A percentile compares a stretch with the other conserved stretches of the same genome.
Conservation (phyloP, 2,329 filamentous ascomycete genomes). For the Chaetothyriales sp. region DNA sequence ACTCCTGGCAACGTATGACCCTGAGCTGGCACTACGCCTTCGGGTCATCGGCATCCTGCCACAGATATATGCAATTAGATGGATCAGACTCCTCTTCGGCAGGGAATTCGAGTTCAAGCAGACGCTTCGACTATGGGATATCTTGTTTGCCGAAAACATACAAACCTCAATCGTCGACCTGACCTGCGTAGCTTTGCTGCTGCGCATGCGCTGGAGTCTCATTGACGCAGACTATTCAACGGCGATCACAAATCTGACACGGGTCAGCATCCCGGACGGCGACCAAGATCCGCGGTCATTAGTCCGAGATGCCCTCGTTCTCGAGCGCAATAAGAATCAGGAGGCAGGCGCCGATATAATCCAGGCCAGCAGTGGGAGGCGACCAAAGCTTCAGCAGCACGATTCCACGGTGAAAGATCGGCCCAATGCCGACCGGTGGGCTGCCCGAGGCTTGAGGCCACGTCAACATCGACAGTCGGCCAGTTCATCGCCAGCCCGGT, state of each 20-base stretch:
- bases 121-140: constrained; percentile 75
- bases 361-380: constrained; percentile 31
- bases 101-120: constrained; percentile 84
- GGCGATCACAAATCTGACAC: constrained; percentile 65
- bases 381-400: constrained; percentile 20
- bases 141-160: constrained; percentile 74
- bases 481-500: constrained; percentile 23
- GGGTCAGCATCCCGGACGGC: constrained; percentile 55
- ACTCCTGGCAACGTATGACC: constrained; percentile 61
- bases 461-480: constrained; percentile 20
- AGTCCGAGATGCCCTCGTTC: constrained; percentile 61
- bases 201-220: constrained; percentile 80
- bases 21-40: constrained; percentile 68
- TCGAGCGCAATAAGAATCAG: constrained; percentile 29
- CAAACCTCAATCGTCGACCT: constrained; percentile 67
- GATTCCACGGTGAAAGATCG: constrained; percentile 10
- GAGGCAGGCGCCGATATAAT: constrained; percentile 31
- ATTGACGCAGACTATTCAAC: constrained; percentile 76
- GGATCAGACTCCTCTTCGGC: constrained; percentile 85
- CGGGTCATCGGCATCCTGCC: constrained; percentile 77
- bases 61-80: constrained; percentile 91
- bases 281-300: constrained; percentile 60
- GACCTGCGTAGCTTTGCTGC: constrained; percentile 84
- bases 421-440: constrained; percentile 7
- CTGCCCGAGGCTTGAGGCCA: constrained; percentile 14